phyloP scores from a whole-genome alignment of 1,284 basidiomycete species.

The Moniliophthora roreri region DNA sequence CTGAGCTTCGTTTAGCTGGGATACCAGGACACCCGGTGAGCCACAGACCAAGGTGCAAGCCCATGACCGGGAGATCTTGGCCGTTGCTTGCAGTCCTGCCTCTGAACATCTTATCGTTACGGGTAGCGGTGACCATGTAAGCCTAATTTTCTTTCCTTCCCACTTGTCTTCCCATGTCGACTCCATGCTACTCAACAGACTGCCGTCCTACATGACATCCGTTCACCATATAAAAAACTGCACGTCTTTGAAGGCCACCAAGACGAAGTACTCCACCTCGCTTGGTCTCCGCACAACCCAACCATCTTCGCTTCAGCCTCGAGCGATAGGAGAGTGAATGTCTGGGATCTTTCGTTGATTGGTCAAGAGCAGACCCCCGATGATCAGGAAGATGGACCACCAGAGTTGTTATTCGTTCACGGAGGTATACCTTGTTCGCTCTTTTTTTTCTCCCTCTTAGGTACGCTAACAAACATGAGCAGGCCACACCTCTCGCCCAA shows the following conservation, averaged over 20 bases:
- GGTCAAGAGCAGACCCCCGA: slow-evolving; percentile 97
- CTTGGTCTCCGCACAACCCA: slow-evolving; percentile 93
- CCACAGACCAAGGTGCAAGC: slow-evolving; percentile 80
- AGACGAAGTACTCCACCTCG: slow-evolving; percentile 91
- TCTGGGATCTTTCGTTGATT: slow-evolving; percentile 95
- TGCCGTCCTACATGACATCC: slow-evolving; percentile 86
- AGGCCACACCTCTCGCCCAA: slow-evolving; percentile 81
- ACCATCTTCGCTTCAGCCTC: slow-evolving; percentile 92
- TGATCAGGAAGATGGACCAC: slow-evolving; percentile 96
- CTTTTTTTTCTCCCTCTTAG: background rate
- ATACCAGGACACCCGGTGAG: slow-evolving; percentile 75
- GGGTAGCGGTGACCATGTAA: slow-evolving; percentile 91
- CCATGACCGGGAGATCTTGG: slow-evolving; percentile 89
- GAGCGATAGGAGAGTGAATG: slow-evolving; percentile 89
- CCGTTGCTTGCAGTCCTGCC: slow-evolving; percentile 88
- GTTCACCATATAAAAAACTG: slow-evolving; percentile 77
- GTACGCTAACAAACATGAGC: slow-evolving; percentile 6
- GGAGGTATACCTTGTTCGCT: slow-evolving; percentile 57
- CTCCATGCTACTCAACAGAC: slow-evolving; percentile 54
- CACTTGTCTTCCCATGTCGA: background rate
- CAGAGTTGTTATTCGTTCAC: slow-evolving; percentile 91
- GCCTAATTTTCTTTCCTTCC: slow-evolving; percentile 8
- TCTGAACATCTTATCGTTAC: slow-evolving; percentile 87
- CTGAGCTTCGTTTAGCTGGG: slow-evolving; percentile 70
- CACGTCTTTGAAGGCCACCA: slow-evolving; percentile 94